phyloP scores from a whole-genome alignment of 2,329 filamentous ascomycete species.

The Beauveria varroae region DNA sequence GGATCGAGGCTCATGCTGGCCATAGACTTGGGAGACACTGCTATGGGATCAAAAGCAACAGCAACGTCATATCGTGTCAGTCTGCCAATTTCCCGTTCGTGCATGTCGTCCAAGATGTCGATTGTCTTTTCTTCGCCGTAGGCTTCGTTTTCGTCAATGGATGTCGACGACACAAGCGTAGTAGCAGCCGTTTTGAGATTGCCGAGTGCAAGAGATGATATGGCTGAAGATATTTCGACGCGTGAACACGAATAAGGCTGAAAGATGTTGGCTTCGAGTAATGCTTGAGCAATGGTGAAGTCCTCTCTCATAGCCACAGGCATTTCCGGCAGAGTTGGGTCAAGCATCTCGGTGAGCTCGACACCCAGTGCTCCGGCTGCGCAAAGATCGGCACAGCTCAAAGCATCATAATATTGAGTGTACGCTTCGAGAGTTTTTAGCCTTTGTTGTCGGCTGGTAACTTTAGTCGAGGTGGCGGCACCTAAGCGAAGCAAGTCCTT shows the following conservation, averaged over 20 bases:
- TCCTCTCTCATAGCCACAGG: constrained; percentile 40
- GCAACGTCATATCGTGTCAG: constrained; percentile 47
- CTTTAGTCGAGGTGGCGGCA: constrained; percentile 15
- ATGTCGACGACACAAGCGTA: constrained; percentile 19
- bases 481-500: constrained; percentile 33
- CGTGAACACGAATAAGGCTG: constrained; percentile 22
- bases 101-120: constrained; percentile 30
- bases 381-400: constrained; percentile 61
- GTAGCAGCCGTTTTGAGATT: constrained; percentile 12
- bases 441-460: constrained; percentile 18
- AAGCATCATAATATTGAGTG: constrained; percentile 45
- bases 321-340: constrained; percentile 55
- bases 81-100: constrained; percentile 20
- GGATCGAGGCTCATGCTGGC: constrained; percentile 44
- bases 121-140: constrained; percentile 26
- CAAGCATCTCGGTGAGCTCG: constrained; percentile 43
- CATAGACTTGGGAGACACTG: constrained; percentile 38
- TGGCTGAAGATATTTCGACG: constrained; percentile 20
- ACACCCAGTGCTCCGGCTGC: constrained; percentile 40
- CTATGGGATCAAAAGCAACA: constrained; percentile 54
- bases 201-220: constrained; percentile 24
- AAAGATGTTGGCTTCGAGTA: constrained; percentile 39
- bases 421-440: constrained; percentile 39
- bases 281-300: constrained; percentile 38
- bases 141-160: not conserved